Evolutionary conservation across 306 rosid species (phyloP).

Genomic region (Acmispon strigosus): DNA sequence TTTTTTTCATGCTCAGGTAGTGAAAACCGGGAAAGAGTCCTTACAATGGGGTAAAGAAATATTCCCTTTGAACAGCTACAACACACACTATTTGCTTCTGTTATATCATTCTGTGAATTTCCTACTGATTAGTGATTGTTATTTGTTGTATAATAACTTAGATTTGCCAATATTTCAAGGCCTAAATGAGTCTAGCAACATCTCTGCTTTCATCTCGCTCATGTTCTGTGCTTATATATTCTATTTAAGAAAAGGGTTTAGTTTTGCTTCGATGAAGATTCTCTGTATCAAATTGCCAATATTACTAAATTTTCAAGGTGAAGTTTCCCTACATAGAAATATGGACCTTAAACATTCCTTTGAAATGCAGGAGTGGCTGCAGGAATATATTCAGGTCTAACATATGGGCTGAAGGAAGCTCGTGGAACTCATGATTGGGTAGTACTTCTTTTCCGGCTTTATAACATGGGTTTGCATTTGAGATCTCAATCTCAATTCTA

Average conservation of each 20-base stretch:
- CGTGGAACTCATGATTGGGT: constrained; percentile 98
- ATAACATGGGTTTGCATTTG: not conserved
- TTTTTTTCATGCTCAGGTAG: constrained; percentile 49
- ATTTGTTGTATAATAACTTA: not conserved
- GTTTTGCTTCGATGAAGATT: not conserved
- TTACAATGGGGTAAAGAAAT: constrained; percentile 73
- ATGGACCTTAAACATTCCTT: constrained; percentile 1
- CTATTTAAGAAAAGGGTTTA: not conserved
- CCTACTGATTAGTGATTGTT: not conserved
- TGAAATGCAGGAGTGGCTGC: constrained; percentile 73
- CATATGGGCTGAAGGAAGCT: constrained; percentile 85
- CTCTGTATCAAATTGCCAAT: not conserved
- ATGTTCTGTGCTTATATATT: not conserved
- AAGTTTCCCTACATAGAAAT: not conserved
- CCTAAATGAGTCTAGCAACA: not conserved
- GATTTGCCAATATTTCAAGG: not conserved
- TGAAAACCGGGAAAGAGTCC: constrained; percentile 69
- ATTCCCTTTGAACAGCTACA: not conserved
- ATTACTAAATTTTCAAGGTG: not conserved
- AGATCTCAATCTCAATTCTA: not conserved
- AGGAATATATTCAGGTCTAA: constrained; percentile 87
- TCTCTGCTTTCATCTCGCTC: not conserved
- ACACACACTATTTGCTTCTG: not conserved
- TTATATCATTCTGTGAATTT: not conserved
- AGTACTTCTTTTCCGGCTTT: not conserved